phyloP scores from a whole-genome alignment of 495 filamentous ascomycete genomes.

The Astrothelium subdiscretum region DNA sequence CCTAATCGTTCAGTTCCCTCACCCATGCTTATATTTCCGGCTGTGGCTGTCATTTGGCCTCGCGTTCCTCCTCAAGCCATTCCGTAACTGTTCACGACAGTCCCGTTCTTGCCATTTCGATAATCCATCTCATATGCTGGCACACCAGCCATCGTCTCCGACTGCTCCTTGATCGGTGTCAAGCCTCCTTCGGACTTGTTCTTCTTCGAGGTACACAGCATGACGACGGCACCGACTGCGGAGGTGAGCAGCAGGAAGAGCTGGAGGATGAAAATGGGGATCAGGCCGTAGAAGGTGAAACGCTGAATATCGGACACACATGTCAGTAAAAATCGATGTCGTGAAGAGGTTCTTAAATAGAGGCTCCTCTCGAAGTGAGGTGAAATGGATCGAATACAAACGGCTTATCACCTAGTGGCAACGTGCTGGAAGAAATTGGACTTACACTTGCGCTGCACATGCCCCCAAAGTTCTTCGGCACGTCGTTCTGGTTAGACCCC shows the following conservation, averaged over 20 bases:
- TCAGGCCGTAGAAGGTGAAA: conserved; percentile 17
- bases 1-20: too few relatives aligned
- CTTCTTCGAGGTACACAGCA: neutral
- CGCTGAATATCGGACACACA: conserved; percentile 6
- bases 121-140: conserved; percentile 1
- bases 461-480: conserved; percentile 7
- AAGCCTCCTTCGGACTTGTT: neutral
- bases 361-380: neutral
- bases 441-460: conserved; percentile 15
- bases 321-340: neutral
- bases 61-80: neutral
- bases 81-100: neutral
- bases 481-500: neutral
- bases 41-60: too few relatives aligned
- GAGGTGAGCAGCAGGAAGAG: conserved; percentile 6
- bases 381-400: neutral
- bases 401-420: too few relatives aligned
- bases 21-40: too few relatives aligned
- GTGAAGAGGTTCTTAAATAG: neutral
- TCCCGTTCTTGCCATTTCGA: neutral
- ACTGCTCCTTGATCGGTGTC: neutral
- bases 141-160: neutral
- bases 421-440: neutral
- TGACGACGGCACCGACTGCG: neutral
- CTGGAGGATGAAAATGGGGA: conserved; percentile 16